These are phyloP conservation scores for Calonectria honghensis DNA, from an alignment of 2,329 filamentous ascomycete genomes.

Conservation along the genomic window DNA sequence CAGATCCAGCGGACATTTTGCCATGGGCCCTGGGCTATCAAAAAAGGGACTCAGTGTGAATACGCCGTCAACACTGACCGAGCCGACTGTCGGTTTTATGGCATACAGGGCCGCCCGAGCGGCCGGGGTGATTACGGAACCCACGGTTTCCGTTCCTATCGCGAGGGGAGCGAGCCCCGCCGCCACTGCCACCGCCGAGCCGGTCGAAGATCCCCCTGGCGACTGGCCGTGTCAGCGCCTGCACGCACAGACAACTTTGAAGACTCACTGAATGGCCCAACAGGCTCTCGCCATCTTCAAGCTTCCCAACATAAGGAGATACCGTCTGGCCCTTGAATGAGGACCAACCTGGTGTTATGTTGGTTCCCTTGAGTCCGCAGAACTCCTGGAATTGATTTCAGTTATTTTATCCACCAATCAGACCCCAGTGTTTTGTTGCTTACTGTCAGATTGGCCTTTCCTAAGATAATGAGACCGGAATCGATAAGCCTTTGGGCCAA, in stretches of 20 bases:
- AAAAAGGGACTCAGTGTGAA: slow-evolving; percentile 24
- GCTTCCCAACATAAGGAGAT: slow-evolving; percentile 53
- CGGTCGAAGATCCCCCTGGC: slow-evolving; percentile 58
- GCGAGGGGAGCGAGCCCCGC: slow-evolving; percentile 57
- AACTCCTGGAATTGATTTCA: slow-evolving; percentile 18
- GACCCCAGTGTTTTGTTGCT: not conserved
- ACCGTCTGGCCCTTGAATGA: slow-evolving; percentile 52
- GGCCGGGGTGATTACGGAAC: slow-evolving; percentile 54
- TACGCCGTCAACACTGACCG: not conserved
- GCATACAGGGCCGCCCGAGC: slow-evolving; percentile 52
- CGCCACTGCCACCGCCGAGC: slow-evolving; percentile 58
- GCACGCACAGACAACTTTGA: not conserved
- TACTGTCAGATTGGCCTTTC: slow-evolving; percentile 43
- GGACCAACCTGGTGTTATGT: slow-evolving; percentile 30
- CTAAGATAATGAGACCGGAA: slow-evolving; percentile 40
- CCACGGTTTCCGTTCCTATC: slow-evolving; percentile 59
- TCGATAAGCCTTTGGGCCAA: slow-evolving; percentile 36
- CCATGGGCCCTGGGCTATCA: slow-evolving; percentile 28
- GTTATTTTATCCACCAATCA: not conserved
- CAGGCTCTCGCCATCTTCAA: slow-evolving; percentile 43
- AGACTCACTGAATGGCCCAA: slow-evolving; percentile 45
- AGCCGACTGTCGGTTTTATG: slow-evolving; percentile 53
- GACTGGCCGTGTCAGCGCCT: slow-evolving; percentile 39
- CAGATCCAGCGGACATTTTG: slow-evolving; percentile 21
- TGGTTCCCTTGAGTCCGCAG: slow-evolving; percentile 24